These are phyloP conservation scores for Phlebiopsis gigantea DNA, from an alignment of 768 basidiomycete genomes.

Conservation along the genomic window DNA sequence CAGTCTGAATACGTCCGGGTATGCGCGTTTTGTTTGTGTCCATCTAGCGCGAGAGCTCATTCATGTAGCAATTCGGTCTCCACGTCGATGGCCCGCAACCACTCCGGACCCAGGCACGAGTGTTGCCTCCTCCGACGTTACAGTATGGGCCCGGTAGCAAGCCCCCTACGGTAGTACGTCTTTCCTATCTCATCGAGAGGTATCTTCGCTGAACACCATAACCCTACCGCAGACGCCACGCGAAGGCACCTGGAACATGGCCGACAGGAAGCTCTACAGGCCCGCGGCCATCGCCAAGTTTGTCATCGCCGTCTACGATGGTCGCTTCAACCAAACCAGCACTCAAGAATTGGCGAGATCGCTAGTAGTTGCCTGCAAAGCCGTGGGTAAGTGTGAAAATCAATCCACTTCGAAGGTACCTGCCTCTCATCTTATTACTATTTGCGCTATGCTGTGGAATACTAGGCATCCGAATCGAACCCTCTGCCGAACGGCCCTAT, in stretches of 20 bases:
- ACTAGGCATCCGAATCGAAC: no score
- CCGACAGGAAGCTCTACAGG: constrained; percentile 64
- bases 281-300: constrained; percentile 50
- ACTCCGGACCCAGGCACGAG: constrained; percentile 54
- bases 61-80: constrained; percentile 56
- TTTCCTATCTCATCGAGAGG: background rate
- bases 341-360: constrained; percentile 53
- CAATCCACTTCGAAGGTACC: no score
- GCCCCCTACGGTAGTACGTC: constrained; percentile 52
- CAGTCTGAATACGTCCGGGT: constrained; percentile 66
- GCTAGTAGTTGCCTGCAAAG: constrained; percentile 39
- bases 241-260: constrained; percentile 80
- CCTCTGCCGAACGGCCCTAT: no score
- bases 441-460: no score
- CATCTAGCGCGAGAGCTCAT: background rate
- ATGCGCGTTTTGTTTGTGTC: background rate
- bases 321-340: constrained; percentile 47
- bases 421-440: no score
- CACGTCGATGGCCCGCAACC: constrained; percentile 39
- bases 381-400: constrained; percentile 54
- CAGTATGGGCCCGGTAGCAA: constrained; percentile 57
- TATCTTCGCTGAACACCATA: constrained; percentile 6
- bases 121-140: constrained; percentile 63
- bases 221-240: constrained; percentile 40
- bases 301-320: constrained; percentile 65